A percentile compares a stretch with the other conserved stretches of the same genome.
Conservation (phyloP, 306 rosid species). For the Hylodesmum podocarpum region DNA sequence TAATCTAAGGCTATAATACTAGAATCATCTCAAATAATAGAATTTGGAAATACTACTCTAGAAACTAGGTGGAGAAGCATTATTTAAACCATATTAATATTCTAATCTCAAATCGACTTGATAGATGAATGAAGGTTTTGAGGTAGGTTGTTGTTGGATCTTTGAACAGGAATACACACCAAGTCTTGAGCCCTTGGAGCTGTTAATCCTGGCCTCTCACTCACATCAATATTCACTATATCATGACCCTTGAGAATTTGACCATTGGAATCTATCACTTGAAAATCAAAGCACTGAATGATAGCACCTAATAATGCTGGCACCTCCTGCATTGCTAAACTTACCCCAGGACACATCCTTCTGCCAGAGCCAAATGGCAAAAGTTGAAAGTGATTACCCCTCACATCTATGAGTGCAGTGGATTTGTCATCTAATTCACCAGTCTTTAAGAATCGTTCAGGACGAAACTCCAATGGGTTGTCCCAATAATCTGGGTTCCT, state of each 20-base stretch:
- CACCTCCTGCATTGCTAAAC: constrained; percentile 28
- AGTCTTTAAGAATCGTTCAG: constrained; percentile 16
- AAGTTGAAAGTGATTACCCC: constrained; percentile 31
- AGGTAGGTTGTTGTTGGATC: not conserved
- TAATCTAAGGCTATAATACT: too few species aligned
- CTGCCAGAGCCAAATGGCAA: constrained; percentile 54
- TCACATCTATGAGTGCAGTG: constrained; percentile 8
- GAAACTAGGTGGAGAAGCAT: too few species aligned
- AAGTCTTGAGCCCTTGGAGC: constrained; percentile 37
- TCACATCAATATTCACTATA: not conserved
- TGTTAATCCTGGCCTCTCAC: constrained; percentile 36
- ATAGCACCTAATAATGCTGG: constrained; percentile 33
- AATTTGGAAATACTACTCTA: not conserved
- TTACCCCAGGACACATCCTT: constrained; percentile 41
- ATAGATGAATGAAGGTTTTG: not conserved
- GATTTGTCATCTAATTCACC: too few species aligned
- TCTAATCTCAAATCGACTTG: too few species aligned
- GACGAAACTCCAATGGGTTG: constrained; percentile 39
- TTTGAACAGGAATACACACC: constrained; percentile 16
- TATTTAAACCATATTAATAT: too few species aligned
- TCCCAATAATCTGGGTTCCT: constrained; percentile 44
- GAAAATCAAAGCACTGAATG: constrained; percentile 48
- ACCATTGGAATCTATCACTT: not conserved
- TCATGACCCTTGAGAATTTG: not conserved
- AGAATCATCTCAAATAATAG: not conserved